Evolutionary conservation across 163 green algal genomes (phyloP).

Genomic region (Scenedesmus sp.): DNA sequence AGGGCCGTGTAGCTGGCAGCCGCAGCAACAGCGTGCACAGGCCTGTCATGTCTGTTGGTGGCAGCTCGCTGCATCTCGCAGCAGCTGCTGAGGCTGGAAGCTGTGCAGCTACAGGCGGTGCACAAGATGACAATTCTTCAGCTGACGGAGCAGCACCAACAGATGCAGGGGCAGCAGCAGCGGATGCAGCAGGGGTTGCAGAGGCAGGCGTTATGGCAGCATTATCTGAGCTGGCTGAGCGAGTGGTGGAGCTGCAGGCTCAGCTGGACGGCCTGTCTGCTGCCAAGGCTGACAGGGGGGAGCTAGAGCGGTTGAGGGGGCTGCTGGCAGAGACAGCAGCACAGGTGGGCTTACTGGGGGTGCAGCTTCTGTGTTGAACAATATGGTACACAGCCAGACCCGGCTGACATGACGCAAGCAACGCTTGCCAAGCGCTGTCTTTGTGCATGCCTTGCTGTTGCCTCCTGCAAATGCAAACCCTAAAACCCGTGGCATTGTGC

Average conservation of each 20-base stretch:
- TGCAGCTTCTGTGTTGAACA: not conserved
- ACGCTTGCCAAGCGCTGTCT: too few relatives aligned
- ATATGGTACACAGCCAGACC: too few relatives aligned
- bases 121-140: not conserved
- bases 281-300: slow-evolving; percentile 19
- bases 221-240: not conserved
- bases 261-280: not conserved
- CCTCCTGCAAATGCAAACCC: too few relatives aligned
- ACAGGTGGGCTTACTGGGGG: slow-evolving; percentile 9
- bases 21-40: not conserved
- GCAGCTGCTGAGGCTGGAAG: not conserved
- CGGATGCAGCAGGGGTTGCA: not conserved
- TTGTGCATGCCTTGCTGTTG: too few relatives aligned
- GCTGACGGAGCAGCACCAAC: not conserved
- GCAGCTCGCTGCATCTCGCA: not conserved
- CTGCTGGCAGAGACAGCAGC: slow-evolving; percentile 29
- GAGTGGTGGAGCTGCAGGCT: slow-evolving; percentile 8
- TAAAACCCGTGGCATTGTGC: too few relatives aligned
- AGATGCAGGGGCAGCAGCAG: slow-evolving; percentile 1
- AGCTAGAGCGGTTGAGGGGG: not conserved
- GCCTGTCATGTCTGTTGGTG: not conserved
- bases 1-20: not conserved
- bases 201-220: not conserved
- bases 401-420: too few relatives aligned
- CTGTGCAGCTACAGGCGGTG: not conserved